These are phyloP conservation scores for Dactylonectria macrodidyma DNA, from an alignment of 2,329 filamentous ascomycete genomes.

Conservation along the genomic window DNA sequence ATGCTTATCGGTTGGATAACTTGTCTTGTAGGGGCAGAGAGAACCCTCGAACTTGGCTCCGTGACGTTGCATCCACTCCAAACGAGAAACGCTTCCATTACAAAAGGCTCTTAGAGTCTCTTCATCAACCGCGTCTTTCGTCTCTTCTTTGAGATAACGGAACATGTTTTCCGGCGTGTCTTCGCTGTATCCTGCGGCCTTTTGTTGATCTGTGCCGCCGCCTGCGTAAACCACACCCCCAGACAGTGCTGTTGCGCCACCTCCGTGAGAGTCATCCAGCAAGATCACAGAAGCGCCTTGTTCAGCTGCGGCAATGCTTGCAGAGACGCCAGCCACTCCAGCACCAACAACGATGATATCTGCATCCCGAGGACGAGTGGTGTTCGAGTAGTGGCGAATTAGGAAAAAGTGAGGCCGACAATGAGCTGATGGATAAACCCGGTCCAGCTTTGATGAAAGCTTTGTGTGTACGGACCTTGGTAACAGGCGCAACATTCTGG, in stretches of 20 bases:
- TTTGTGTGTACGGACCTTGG: too few species aligned
- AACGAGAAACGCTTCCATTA: not conserved
- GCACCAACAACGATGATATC: not conserved
- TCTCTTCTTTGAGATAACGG: not conserved
- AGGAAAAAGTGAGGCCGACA: not conserved
- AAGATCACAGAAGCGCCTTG: not conserved
- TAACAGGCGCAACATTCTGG: too few species aligned
- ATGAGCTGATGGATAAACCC: too few species aligned
- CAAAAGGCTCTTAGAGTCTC: not conserved
- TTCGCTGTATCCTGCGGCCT: not conserved
- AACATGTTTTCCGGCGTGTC: not conserved
- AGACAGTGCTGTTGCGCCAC: not conserved
- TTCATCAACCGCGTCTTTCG: not conserved
- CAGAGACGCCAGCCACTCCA: not conserved
- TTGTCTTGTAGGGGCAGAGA: not conserved
- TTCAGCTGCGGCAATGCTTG: conserved; percentile 1
- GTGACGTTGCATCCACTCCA: not conserved
- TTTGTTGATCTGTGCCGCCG: too few species aligned
- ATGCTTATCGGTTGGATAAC: not conserved
- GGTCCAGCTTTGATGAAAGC: too few species aligned
- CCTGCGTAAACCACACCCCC: too few species aligned
- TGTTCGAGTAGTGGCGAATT: not conserved
- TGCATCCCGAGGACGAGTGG: not conserved
- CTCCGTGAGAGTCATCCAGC: not conserved
- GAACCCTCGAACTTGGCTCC: not conserved